A percentile compares a stretch with the other conserved stretches of the same genome.
Evolutionary conservation across 768 basidiomycete genomes (phyloP).

Genomic region (Trametes villosa): DNA sequence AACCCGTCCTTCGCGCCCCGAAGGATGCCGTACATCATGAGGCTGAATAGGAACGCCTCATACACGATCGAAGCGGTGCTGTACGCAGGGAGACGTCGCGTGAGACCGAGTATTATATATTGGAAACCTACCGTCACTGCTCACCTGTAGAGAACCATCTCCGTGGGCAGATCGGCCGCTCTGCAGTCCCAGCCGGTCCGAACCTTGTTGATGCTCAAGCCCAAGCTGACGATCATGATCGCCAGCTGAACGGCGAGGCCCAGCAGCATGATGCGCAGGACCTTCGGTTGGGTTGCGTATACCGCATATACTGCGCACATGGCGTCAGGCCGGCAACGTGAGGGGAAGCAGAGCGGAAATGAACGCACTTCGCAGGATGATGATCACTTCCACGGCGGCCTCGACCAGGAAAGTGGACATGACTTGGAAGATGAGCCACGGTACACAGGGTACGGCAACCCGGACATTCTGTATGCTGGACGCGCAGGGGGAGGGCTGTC

Average conservation of each 20-base stretch:
- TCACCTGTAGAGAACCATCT: constrained; percentile 23
- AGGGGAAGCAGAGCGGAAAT: neutral
- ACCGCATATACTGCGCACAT: constrained; percentile 14
- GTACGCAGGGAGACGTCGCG: neutral
- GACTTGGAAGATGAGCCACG: constrained; percentile 20
- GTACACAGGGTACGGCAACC: constrained; percentile 7
- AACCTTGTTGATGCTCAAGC: constrained; percentile 20
- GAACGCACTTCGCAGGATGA: constrained; percentile 21
- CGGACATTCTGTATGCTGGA: constrained; percentile 15
- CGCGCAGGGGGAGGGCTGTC: too few relatives aligned
- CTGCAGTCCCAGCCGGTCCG: constrained; percentile 11
- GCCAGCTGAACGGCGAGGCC: constrained; percentile 14
- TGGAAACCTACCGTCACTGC: neutral
- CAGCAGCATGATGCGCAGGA: constrained; percentile 15
- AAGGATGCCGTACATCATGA: constrained; percentile 30
- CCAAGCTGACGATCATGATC: constrained; percentile 18
- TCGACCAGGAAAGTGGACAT: constrained; percentile 18
- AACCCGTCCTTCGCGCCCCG: constrained; percentile 27
- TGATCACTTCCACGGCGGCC: constrained; percentile 16
- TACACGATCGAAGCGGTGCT: constrained; percentile 31
- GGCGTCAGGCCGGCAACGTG: neutral
- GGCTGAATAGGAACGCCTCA: constrained; percentile 30
- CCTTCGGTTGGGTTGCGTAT: constrained; percentile 1
- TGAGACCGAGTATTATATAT: neutral
- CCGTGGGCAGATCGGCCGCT: constrained; percentile 11